A percentile compares a stretch with the other conserved stretches of the same genome.
phyloP scores from a whole-genome alignment of 306 rosid genomes.

The Astragalus membranaceus region DNA sequence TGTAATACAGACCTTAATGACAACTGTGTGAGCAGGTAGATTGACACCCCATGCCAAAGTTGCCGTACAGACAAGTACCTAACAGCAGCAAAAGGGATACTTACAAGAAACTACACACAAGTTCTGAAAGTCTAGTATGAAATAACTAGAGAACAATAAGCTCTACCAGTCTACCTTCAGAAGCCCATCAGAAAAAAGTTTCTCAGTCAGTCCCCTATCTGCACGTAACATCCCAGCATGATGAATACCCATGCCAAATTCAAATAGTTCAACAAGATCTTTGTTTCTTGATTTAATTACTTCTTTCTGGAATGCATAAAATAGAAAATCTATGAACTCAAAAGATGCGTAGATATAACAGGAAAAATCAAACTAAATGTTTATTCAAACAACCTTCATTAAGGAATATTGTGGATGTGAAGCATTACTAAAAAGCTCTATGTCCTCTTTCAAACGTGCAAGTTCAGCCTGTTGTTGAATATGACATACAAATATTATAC shows the following conservation, averaged over 20 bases:
- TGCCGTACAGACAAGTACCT: conserved; percentile 99
- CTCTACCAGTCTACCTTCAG: conserved; percentile 50
- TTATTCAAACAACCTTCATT: conserved; percentile 48
- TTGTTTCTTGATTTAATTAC: conserved; percentile 87
- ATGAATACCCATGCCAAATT: conserved; percentile 82
- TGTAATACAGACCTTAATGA: conserved; percentile 70
- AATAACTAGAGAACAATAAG: conserved; percentile 4
- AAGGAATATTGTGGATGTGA: conserved; percentile 61
- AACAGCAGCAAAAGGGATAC: conserved; percentile 22
- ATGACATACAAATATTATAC: conserved; percentile 16
- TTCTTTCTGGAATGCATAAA: conserved; percentile 63
- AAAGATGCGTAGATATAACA: conserved; percentile 3
- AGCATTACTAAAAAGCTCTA: conserved; percentile 64
- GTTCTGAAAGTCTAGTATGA: not conserved
- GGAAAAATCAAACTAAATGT: conserved; percentile 10
- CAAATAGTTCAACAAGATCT: conserved; percentile 87
- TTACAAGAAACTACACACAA: not conserved
- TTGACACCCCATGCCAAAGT: conserved; percentile 99
- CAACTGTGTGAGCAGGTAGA: conserved; percentile 98
- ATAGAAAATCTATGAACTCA: conserved; percentile 17
- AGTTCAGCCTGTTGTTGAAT: conserved; percentile 65
- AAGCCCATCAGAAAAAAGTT: conserved; percentile 88
- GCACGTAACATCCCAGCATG: conserved; percentile 99
- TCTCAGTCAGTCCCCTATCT: conserved; percentile 91
- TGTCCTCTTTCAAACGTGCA: conserved; percentile 61